A percentile compares a stretch with the other conserved stretches of the same genome.
These are phyloP conservation scores for Leccinum aurantiacum DNA, from an alignment of 768 basidiomycete genomes.

Conservation along the genomic window DNA sequence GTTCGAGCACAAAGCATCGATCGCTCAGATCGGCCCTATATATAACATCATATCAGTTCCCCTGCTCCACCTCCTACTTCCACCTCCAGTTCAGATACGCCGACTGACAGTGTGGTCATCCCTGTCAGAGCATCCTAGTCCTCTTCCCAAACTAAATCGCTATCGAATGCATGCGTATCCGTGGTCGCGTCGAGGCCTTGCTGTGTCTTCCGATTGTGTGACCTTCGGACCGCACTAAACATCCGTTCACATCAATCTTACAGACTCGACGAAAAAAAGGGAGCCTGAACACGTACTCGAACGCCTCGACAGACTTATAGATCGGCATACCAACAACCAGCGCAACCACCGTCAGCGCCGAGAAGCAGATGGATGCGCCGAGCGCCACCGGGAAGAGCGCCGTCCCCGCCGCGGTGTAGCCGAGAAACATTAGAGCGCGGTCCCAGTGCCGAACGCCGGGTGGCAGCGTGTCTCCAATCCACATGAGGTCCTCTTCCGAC, in stretches of 20 bases:
- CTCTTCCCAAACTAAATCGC: too few species aligned
- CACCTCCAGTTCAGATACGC: too few species aligned
- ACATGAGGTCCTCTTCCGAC: constrained; percentile 20
- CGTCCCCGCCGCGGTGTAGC: neutral
- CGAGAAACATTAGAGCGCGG: neutral
- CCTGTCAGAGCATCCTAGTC: too few species aligned
- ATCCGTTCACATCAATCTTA: neutral
- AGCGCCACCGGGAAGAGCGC: constrained; percentile 14
- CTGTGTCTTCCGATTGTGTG: neutral
- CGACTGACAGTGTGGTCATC: too few species aligned
- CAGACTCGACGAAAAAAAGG: neutral
- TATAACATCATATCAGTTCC: too few species aligned
- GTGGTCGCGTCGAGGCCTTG: neutral
- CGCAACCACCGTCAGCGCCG: neutral
- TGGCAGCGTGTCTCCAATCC: constrained; percentile 15
- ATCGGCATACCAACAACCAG: neutral
- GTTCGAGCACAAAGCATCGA: too few species aligned
- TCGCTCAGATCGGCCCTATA: too few species aligned
- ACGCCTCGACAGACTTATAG: neutral
- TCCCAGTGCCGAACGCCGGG: constrained; percentile 23
- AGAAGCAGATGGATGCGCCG: constrained; percentile 12
- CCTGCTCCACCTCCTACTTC: too few species aligned
- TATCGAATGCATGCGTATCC: too few species aligned
- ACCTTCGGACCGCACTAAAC: neutral
- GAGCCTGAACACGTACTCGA: neutral